A percentile compares a stretch with the other conserved stretches of the same genome.
phyloP scores from a whole-genome alignment of 345 rosid genomes.

The Camelina sativa region DNA sequence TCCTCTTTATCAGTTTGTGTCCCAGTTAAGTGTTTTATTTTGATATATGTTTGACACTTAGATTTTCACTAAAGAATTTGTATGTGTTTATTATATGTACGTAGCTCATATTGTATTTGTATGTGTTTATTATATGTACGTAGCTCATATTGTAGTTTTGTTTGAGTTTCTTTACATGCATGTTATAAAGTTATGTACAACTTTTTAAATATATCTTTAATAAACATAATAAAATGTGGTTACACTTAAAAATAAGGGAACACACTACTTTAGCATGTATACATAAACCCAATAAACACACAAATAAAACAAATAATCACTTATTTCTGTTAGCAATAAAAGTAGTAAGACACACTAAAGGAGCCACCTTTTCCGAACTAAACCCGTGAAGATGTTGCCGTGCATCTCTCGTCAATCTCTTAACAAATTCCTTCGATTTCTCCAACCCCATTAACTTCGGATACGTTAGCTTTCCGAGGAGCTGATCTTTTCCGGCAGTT shows the following conservation, averaged over 20 bases:
- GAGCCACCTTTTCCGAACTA: slow-evolving; percentile 68
- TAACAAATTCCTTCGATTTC: slow-evolving; percentile 70
- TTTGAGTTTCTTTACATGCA: slow-evolving; percentile 1
- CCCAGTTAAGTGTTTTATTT: no score
- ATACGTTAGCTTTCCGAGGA: slow-evolving; percentile 72
- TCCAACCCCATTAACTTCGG: slow-evolving; percentile 81
- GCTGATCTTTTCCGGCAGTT: slow-evolving; percentile 91
- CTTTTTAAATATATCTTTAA: not conserved
- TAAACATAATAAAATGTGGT: slow-evolving; percentile 21
- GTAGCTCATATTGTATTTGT: not conserved
- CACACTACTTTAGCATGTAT: slow-evolving; percentile 35
- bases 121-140: no score
- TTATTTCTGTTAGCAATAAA: slow-evolving; percentile 85
- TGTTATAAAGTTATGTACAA: not conserved
- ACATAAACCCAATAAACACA: slow-evolving; percentile 35
- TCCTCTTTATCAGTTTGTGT: no score
- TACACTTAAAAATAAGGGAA: slow-evolving; percentile 26
- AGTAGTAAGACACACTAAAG: slow-evolving; percentile 79
- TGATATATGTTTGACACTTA: no score
- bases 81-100: no score
- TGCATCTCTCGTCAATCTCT: slow-evolving; percentile 70
- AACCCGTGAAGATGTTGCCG: slow-evolving; percentile 61
- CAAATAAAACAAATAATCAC: slow-evolving; percentile 33
- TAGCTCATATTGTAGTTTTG: not conserved
- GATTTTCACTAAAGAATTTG: no score